Percentiles rank a stretch among this genome's conserved stretches.
Conservation (phyloP, 2,329 filamentous ascomycete genomes). For the Graphilbum ipis-grandicollis region DNA sequence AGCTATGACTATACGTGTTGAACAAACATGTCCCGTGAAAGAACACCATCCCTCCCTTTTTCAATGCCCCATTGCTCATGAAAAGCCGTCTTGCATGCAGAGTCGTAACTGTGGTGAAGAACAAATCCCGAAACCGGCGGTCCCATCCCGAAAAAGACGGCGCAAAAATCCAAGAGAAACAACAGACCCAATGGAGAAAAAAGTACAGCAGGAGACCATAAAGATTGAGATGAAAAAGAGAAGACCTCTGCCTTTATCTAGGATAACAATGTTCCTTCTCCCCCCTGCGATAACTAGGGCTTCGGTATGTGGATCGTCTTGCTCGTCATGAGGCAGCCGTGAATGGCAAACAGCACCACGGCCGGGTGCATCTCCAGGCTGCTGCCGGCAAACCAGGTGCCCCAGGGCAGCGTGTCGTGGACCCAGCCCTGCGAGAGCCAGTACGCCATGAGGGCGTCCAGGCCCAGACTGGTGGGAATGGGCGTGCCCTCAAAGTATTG, state of each 20-base stretch:
- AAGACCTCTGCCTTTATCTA: too few relatives aligned
- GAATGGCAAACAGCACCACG: conserved; percentile 64
- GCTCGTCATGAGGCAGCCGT: conserved; percentile 88
- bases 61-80: not conserved
- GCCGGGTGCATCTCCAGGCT: conserved; percentile 70
- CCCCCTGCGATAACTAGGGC: conserved; percentile 27
- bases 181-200: too few relatives aligned
- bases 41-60: not conserved
- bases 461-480: conserved; percentile 73
- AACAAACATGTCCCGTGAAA: not conserved
- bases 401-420: conserved; percentile 60
- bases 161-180: not conserved
- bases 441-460: conserved; percentile 74
- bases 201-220: too few relatives aligned
- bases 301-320: conserved; percentile 93
- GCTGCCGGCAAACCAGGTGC: conserved; percentile 49
- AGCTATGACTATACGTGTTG: not conserved
- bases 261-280: too few relatives aligned
- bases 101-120: not conserved
- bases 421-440: conserved; percentile 75
- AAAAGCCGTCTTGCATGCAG: not conserved
- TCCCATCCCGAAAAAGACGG: not conserved
- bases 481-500: conserved; percentile 95
- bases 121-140: not conserved
- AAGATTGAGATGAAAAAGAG: too few relatives aligned